phyloP scores from a whole-genome alignment of 2,329 filamentous ascomycete genomes.

The Westerdykella sp. region DNA sequence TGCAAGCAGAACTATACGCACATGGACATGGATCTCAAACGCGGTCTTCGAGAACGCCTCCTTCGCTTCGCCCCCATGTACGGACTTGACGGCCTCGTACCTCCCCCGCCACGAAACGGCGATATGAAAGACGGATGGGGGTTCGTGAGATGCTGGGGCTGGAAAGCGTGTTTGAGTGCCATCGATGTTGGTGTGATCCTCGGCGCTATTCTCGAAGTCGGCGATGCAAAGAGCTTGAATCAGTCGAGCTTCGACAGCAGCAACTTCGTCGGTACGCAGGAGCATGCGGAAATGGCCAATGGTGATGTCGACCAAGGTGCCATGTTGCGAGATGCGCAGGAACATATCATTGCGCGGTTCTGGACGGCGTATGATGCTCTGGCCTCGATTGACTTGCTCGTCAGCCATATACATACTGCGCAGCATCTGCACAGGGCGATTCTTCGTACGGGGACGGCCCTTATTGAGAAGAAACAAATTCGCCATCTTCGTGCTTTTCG shows the following conservation, averaged over 20 bases:
- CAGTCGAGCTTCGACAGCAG: constrained; percentile 27
- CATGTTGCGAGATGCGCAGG: constrained; percentile 32
- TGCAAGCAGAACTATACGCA: constrained; percentile 95
- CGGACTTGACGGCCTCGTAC: constrained; percentile 88
- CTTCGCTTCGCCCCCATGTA: constrained; percentile 90
- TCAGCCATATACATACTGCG: constrained; percentile 70
- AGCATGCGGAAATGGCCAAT: constrained; percentile 20
- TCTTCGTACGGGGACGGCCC: constrained; percentile 80
- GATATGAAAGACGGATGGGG: constrained; percentile 89
- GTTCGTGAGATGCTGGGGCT: constrained; percentile 95
- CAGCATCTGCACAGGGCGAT: constrained; percentile 90
- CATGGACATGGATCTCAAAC: constrained; percentile 97
- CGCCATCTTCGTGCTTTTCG: constrained; percentile 87
- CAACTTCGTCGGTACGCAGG: constrained; percentile 23
- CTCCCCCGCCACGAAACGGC: constrained; percentile 55
- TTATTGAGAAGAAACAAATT: constrained; percentile 92
- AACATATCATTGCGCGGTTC: constrained; percentile 48
- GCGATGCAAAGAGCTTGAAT: constrained; percentile 48
- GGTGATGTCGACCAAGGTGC: constrained; percentile 10
- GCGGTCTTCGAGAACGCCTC: constrained; percentile 74
- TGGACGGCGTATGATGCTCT: constrained; percentile 56
- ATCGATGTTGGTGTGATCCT: constrained; percentile 92
- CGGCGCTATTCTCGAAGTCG: constrained; percentile 87
- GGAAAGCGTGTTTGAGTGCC: constrained; percentile 88
- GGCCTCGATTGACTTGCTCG: constrained; percentile 59